phyloP scores from a whole-genome alignment of 208 protist genomes.

The Acanthamoeba royreba region DNA sequence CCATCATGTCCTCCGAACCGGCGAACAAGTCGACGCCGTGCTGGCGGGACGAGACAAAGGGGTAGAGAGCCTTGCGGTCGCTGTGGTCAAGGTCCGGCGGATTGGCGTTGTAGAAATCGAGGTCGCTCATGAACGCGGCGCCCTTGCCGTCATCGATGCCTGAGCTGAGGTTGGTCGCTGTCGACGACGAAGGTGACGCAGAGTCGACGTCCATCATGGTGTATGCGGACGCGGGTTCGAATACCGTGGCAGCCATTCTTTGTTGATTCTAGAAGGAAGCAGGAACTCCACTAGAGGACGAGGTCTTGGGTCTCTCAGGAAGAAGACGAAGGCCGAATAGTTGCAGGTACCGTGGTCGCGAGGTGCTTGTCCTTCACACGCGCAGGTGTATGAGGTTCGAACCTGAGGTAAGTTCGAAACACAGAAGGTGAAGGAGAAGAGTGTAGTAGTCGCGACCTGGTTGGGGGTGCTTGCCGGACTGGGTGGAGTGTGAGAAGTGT shows the following conservation, averaged over 20 bases:
- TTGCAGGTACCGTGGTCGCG: background rate
- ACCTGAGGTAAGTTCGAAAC: no score
- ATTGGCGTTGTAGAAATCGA: no score
- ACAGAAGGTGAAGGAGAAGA: background rate
- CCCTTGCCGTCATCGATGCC: no score
- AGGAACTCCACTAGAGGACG: background rate
- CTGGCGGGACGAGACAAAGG: background rate
- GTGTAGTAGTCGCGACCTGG: background rate
- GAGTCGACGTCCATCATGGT: conserved; percentile 1
- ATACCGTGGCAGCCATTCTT: conserved; percentile 15
- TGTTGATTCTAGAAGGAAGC: background rate
- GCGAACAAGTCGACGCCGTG: background rate
- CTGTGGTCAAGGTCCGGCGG: background rate
- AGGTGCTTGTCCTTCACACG: background rate
- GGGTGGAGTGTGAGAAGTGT: background rate
- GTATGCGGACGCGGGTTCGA: background rate
- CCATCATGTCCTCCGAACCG: background rate
- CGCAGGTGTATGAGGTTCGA: no score
- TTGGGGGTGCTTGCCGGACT: background rate
- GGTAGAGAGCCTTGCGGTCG: background rate
- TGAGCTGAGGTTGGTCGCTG: no score
- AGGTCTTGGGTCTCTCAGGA: no score
- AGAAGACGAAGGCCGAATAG: no score
- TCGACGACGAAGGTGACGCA: no score
- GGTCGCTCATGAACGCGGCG: background rate